Base-by-base conservation (phyloP, 768 basidiomycete species). In the Phallus indusiatus region DNA sequence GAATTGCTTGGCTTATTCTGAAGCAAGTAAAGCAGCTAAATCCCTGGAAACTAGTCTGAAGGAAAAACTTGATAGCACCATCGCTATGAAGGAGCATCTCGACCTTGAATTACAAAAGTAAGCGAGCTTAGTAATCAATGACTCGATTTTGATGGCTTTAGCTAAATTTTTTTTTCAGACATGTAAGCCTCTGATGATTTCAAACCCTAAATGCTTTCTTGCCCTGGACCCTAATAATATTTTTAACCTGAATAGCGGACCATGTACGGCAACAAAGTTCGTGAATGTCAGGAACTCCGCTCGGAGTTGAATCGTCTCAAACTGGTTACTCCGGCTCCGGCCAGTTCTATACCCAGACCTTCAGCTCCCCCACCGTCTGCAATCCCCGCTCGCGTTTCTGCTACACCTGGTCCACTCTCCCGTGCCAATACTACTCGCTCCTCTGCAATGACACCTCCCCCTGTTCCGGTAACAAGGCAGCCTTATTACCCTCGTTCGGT, bases 1-100 rank as follows among this genome's bases (percentile, higher is more conserved):
- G 74, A 91, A 91, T 67, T 86, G 90, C 69, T 74, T 82, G 53
- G 85, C 88, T 64, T 87, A 90, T 72, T 85, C 85, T 36, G 89
- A 91, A 68, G 81, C 82, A 61, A 83, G 78, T 69, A 86, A 84
- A 74, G 70, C 74, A 64, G 80, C 86, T 49, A 88, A 84, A 71
- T 73, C 69, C 59, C 72, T 78, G 56, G 88, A 90, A 74, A 72
- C 75, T 54, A 76, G 73, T 62, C 75, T 88, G 67, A 85, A 80
- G 73, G 74, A 75, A 65, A 82, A 82, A 72, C 71, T 90, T 48
- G 85, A 88, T 62, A 83, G 84, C 65, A 73, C 81, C 62, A 82
- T 88, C 72, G 67, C 73, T 60, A 71, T 74, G 60, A 78, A 80
- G 64, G 70, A 74, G 60, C 82, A 83, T 70, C 71, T 88, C 62